A percentile compares a stretch with the other conserved stretches of the same genome.
Evolutionary conservation across 768 basidiomycete species (phyloP).

Genomic region (Lactarius sp.): DNA sequence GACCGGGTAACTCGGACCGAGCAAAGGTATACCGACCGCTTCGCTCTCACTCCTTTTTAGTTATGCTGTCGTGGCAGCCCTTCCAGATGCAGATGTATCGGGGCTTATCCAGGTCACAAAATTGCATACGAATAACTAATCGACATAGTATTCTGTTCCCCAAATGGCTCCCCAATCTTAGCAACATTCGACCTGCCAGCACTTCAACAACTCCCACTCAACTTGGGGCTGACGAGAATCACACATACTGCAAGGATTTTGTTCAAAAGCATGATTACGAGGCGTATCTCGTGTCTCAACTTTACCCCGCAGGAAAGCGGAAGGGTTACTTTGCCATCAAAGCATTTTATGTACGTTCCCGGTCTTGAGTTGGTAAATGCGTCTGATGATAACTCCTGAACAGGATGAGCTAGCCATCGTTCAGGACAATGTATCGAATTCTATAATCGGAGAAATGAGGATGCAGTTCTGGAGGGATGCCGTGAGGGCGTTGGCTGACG

Average conservation of each 20-base stretch:
- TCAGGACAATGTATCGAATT: conserved; percentile 70
- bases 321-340: conserved; percentile 72
- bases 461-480: conserved; percentile 88
- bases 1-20: not conserved
- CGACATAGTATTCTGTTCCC: not conserved
- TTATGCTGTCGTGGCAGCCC: not conserved
- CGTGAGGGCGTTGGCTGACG: conserved; percentile 60
- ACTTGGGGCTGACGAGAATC: conserved; percentile 38
- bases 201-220: conserved; percentile 11
- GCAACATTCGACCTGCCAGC: conserved; percentile 9
- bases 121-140: not conserved
- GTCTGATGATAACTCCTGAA: conserved; percentile 1
- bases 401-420: conserved; percentile 75
- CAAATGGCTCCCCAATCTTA: not conserved
- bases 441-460: conserved; percentile 73
- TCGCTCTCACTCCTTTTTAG: not conserved
- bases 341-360: conserved; percentile 70
- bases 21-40: too few species aligned
- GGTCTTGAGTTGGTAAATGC: not conserved
- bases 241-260: conserved; percentile 62
- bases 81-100: conserved; percentile 2
- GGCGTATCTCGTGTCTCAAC: conserved; percentile 62
- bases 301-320: conserved; percentile 64
- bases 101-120: conserved; percentile 1
- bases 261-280: conserved; percentile 82